Percentiles rank a stretch among this genome's conserved stretches.
Conservation (phyloP, 129 eudicot genomes). For the sunflower (Helianthus annuus) region DNA sequence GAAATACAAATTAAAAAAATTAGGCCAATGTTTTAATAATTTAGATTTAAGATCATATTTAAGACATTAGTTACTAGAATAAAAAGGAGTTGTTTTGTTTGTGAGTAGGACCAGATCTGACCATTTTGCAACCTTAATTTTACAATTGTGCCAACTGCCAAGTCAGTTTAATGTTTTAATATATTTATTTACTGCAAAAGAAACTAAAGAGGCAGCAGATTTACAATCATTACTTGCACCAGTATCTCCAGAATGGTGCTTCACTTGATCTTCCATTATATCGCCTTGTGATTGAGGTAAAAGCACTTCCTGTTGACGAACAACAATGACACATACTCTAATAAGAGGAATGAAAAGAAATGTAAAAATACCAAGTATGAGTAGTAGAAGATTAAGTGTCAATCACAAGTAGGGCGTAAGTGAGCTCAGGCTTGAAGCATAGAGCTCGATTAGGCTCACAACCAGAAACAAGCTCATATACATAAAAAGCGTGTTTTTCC, state of each 20-base stretch:
- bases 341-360: conserved; percentile 1
- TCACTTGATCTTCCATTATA: conserved; percentile 33
- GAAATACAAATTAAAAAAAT: too few species aligned
- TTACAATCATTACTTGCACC: conserved; percentile 36
- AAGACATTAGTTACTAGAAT: not conserved
- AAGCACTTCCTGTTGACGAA: conserved; percentile 37
- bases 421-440: not conserved
- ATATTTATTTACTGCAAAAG: not conserved
- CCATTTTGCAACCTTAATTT: conserved; percentile 7
- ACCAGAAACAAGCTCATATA: not conserved
- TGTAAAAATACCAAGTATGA: not conserved
- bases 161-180: conserved; percentile 8
- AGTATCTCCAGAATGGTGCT: conserved; percentile 31
- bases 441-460: not conserved
- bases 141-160: conserved; percentile 1
- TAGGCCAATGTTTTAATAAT: not conserved
- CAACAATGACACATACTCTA: not conserved
- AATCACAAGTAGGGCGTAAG: not conserved
- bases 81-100: not conserved
- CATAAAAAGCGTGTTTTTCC: too few species aligned
- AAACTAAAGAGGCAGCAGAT: conserved; percentile 29
- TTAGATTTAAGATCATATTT: not conserved
- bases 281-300: conserved; percentile 28
- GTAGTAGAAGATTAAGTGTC: conserved; percentile 1
- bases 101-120: not conserved